Base-by-base conservation (phyloP, 2,329 filamentous ascomycete genomes). In the Clarireedia homoeocarpa region DNA sequence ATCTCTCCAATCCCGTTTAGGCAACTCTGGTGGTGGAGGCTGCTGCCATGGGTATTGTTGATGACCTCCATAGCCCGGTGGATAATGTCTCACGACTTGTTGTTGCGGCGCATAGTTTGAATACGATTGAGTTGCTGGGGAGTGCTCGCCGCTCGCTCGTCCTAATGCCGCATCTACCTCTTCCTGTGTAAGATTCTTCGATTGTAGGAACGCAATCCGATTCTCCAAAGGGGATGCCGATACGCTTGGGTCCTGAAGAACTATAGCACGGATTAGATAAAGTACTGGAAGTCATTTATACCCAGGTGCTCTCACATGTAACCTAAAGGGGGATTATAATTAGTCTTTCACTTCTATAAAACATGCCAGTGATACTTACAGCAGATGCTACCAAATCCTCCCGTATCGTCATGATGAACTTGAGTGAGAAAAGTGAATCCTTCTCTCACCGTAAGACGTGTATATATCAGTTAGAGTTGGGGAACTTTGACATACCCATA, bases 161-260 rank as follows among this genome's bases (percentile, higher is more conserved):
- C 88, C 80, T 63, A 99, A 80, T 15, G 95, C 88, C 39, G 83
- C 78, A 68, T 94, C 89, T 67, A 99, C 88, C 74, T 99, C 95
- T 73, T 97, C 92, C 71, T 94, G 88, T 0, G 92, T 97, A 54
- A 99, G 80, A 72, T 99, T 97, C 75, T 99, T 99, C 6, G 91
- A 95, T 71, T 91, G 89, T 20, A 99, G 79, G 66, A 99, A 99
- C 7, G 91, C 88, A 58, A 97, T 82, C 62, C 90, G 85, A 73
- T 94, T 96, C 68, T 97, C 94, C 60, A 96, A 75, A n/a, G 94
- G 87, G 5, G 94, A 92, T 9, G 84, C 83, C 39, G 90, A 84
- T 64, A 99, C 92, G 51, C 86, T 95, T 10, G 94, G 91, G 71
- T 99, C 94, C 74, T 95, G 90, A 59, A 99, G 84, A 73, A 99